Evolutionary conservation across 805 yeast genomes (phyloP).

Genomic region (Cyberlindnera mississippiensis): DNA sequence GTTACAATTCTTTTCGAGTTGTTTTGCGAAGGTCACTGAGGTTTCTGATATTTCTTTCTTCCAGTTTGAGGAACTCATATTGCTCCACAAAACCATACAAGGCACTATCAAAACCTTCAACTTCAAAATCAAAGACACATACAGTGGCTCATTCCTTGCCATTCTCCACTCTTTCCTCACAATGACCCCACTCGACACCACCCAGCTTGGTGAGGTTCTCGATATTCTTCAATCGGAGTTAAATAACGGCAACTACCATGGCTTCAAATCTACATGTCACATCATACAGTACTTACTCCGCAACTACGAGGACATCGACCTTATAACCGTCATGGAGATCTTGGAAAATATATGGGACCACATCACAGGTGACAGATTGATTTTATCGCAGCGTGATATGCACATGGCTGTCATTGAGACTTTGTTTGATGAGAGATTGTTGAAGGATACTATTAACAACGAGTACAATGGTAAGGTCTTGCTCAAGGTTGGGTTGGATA

Average conservation of each 20-base stretch:
- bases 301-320: conserved; percentile 18
- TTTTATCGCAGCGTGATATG: conserved; percentile 58
- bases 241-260: conserved; percentile 12
- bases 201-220: conserved; percentile 19
- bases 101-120: background rate
- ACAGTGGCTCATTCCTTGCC: conserved; percentile 27
- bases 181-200: conserved; percentile 17
- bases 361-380: conserved; percentile 54
- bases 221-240: conserved; percentile 17
- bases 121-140: conserved; percentile 30
- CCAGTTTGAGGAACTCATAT: conserved; percentile 14
- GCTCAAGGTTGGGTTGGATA: conserved; percentile 35
- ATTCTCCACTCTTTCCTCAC: conserved; percentile 22
- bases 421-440: conserved; percentile 38
- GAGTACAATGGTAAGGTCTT: conserved; percentile 25
- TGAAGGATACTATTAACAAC: conserved; percentile 35
- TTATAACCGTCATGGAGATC: conserved; percentile 31
- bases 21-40: conserved; percentile 19
- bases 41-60: conserved; percentile 10
- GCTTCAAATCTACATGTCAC: conserved; percentile 14
- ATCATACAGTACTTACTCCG: conserved; percentile 18
- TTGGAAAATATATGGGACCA: conserved; percentile 52
- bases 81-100: conserved; percentile 7
- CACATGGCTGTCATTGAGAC: conserved; percentile 57
- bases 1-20: conserved; percentile 28